These are phyloP conservation scores for Daldinia sp. DNA, from an alignment of 2,329 filamentous ascomycete species.

Conservation along the genomic window DNA sequence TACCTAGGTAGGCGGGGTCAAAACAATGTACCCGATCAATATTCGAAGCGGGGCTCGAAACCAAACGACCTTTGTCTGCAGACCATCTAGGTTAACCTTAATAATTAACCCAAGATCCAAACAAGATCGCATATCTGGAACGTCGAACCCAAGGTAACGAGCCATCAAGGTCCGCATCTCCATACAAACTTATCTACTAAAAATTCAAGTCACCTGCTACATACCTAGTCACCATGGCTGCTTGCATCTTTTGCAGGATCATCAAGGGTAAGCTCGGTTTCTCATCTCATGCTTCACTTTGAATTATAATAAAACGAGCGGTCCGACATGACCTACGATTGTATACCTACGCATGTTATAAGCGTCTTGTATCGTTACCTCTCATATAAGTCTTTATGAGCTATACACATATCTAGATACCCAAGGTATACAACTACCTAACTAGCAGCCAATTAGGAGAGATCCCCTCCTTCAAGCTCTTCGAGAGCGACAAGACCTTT, in stretches of 20 bases:
- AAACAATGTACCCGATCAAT: too few species aligned
- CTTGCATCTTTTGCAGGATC: constrained; percentile 98
- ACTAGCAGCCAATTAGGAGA: constrained; percentile 68
- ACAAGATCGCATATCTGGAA: constrained; percentile 8
- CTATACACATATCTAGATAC: not conserved
- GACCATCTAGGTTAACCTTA: too few species aligned
- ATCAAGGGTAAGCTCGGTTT: constrained; percentile 77
- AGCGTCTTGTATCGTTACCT: too few species aligned
- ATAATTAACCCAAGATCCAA: not conserved
- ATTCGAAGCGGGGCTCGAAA: too few species aligned
- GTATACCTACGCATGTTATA: too few species aligned
- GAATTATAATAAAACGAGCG: too few species aligned
- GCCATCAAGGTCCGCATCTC: constrained; percentile 32
- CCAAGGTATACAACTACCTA: not conserved
- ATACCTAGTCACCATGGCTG: constrained; percentile 58
- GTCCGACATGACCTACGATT: too few species aligned
- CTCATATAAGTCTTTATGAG: not conserved
- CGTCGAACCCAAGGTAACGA: not conserved
- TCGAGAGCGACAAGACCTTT: constrained; percentile 90
- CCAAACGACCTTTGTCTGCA: too few species aligned
- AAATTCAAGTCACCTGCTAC: constrained; percentile 40
- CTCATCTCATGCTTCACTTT: too few species aligned
- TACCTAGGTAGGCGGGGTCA: too few species aligned
- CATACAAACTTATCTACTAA: not conserved
- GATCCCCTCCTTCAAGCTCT: constrained; percentile 95